Evolutionary conservation across 1,284 basidiomycete genomes (phyloP), one percentile per base, ranked within the genome.

Genomic region (Thecaphora frezii): DNA sequence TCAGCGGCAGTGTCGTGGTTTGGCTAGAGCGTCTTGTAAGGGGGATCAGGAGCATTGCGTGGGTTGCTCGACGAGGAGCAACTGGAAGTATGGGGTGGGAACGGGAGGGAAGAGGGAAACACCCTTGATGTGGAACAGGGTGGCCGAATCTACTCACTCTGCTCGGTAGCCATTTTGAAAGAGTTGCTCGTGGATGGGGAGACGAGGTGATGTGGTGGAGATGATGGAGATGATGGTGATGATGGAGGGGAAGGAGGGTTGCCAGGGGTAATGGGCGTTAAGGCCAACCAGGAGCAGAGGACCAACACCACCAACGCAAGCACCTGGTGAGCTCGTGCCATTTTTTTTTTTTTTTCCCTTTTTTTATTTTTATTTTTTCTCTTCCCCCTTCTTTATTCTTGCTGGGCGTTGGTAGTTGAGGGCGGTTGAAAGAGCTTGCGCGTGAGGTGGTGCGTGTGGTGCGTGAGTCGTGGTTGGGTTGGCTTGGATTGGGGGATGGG

Each of bases 91-190:
- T n/a, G n/a, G n/a, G n/a, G n/a, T n/a, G n/a, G n/a, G n/a, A n/a
- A n/a, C n/a, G n/a, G n/a, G n/a, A n/a, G n/a, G n/a, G n/a, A n/a
- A n/a, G n/a, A n/a, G n/a, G n/a, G n/a, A n/a, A n/a, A n/a, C n/a
- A n/a, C n/a, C n/a, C n/a, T n/a, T n/a, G n/a, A n/a, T n/a, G n/a
- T n/a, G n/a, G n/a, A n/a, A n/a, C n/a, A n/a, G n/a, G n/a, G n/a
- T n/a, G n/a, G n/a, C n/a, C n/a, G n/a, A n/a, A n/a, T n/a, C n/a
- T n/a, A 58, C 72, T 61, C 54, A 74, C 72, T 75, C 66, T 73
- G 73, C 45, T 75, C 73, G 36, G 71, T 67, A 58, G 73, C 71
- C 73, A 75, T 75, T 57, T 63, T 75, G 66, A 43, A 55, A 39
- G 46, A 40, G 12, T 51, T 28, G 19, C 44, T 46, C 38, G 51